Percentiles rank a stretch among this genome's conserved stretches.
phyloP scores from a whole-genome alignment of 2,329 filamentous ascomycete genomes.

The Biscogniauxia sp. region DNA sequence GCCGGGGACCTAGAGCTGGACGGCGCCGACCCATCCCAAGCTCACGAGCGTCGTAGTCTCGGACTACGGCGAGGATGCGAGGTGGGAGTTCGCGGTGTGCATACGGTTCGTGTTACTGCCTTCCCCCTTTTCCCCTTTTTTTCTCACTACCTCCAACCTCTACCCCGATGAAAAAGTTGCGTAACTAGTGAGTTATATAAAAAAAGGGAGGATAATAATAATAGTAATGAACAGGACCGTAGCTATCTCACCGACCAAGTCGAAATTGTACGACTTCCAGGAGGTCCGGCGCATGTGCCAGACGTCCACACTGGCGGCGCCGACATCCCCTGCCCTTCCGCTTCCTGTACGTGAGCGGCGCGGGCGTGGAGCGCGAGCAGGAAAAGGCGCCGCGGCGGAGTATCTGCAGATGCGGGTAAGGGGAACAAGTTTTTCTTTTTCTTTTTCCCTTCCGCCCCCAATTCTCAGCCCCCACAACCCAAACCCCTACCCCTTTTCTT shows the following conservation, averaged over 20 bases:
- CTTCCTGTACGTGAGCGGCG: conserved; percentile 43
- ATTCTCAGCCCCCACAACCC: not conserved
- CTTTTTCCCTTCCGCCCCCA: not conserved
- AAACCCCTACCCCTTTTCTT: not conserved
- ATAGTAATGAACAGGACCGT: too few species aligned
- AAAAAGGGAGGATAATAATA: not conserved
- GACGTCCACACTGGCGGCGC: conserved; percentile 19
- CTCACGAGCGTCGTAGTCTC: conserved; percentile 38
- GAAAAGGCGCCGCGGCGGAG: conserved; percentile 40
- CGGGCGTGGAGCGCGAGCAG: conserved; percentile 42
- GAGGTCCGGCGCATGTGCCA: conserved; percentile 28
- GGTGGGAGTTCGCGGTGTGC: conserved; percentile 40
- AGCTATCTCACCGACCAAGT: conserved; percentile 26
- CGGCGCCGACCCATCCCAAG: conserved; percentile 33
- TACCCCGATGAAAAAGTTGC: too few species aligned
- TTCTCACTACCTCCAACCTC: not conserved
- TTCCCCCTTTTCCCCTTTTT: too few species aligned
- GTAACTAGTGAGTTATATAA: too few species aligned
- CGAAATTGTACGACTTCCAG: conserved; percentile 15
- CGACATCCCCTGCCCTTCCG: conserved; percentile 30
- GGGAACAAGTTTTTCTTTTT: not conserved
- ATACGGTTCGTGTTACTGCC: conserved; percentile 21
- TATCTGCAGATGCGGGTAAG: conserved; percentile 48
- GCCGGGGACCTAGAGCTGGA: conserved; percentile 14
- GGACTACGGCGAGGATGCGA: conserved; percentile 42